phyloP scores from a whole-genome alignment of 345 rosid genomes.

The Brassica nigra region DNA sequence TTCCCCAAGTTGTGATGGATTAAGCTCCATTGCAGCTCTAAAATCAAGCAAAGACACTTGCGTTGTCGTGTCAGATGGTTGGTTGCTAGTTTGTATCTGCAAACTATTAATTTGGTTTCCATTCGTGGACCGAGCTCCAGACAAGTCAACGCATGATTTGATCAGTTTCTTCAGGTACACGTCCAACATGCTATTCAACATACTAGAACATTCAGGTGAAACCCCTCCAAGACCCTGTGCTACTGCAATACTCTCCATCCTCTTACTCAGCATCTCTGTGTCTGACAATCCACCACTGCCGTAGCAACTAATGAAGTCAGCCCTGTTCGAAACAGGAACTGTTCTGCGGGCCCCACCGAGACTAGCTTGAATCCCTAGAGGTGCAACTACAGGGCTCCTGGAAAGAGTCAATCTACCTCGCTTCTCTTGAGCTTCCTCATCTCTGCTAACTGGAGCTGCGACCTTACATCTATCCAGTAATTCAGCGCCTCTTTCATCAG shows the following conservation, averaged over 20 bases:
- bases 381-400: conserved; percentile 62
- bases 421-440: conserved; percentile 61
- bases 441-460: conserved; percentile 41
- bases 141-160: conserved; percentile 64
- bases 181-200: conserved; percentile 72
- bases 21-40: conserved; percentile 92
- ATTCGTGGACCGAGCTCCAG: conserved; percentile 55
- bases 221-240: conserved; percentile 81
- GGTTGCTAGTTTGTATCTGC: conserved; percentile 53
- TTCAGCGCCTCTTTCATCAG: conserved; percentile 53
- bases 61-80: conserved; percentile 43
- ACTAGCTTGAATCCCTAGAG: conserved; percentile 81
- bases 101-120: conserved; percentile 49
- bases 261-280: conserved; percentile 63
- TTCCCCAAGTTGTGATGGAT: conserved; percentile 90
- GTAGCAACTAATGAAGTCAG: conserved; percentile 55
- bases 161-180: conserved; percentile 80
- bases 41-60: conserved; percentile 85
- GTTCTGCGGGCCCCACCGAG: conserved; percentile 60
- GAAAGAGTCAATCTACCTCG: conserved; percentile 45
- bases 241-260: conserved; percentile 76
- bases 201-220: conserved; percentile 74
- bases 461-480: conserved; percentile 48
- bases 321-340: conserved; percentile 43
- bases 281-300: conserved; percentile 68